Base-by-base conservation (phyloP, 495 filamentous ascomycete genomes). In the Hypoxylon subgilvum region DNA sequence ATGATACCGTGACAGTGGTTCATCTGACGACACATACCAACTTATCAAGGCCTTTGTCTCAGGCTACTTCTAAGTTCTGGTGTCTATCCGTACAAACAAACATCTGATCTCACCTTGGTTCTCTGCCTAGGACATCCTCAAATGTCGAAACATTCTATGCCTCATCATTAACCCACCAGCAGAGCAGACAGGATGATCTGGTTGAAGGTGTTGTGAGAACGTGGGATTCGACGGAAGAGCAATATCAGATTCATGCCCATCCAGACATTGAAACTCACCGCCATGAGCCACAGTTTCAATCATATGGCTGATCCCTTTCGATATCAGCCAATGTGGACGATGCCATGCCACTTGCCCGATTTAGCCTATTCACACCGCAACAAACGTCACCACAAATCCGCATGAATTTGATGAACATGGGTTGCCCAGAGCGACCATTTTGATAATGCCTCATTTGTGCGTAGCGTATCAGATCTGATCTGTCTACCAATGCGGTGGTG, bases 351-450 rank as follows among this genome's bases (percentile, higher is more conserved):
- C 62, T 61, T 65, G 36, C 62, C 62, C 41, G 6, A 55, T 61
- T 65, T 57, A 65, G 62, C 62, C 62, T 65, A 44, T 65, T 61
- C 46, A 41, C 57, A 65, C 57, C 62, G 57, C 51, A 65, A 61
- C 40, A 52, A 65, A 52, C 46, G 52, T 56, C 46, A 56, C 51
- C 28, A 54, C 40, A 42, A 41, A 30, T 43, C 28, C 41, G 61
- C 61, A 63, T 63, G 42, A 58, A 57, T 35, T 39, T 47, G 48
- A 54, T 55, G 36, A 44, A 22, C 39, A 46, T 55, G 49, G 55
- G 50, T 55, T 65, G 55, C 49, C 60, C 41, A 59, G 48, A 55
- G 41, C 25, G 55, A 39, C 10, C 38, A 22, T 43, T 27, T 35
- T 49, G 21, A 48, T 43, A 48, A 51, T 52, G 47, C 43, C 48